phyloP scores from a whole-genome alignment of 192 early-diverging fungal genomes.

The Gonapodya sp. region DNA sequence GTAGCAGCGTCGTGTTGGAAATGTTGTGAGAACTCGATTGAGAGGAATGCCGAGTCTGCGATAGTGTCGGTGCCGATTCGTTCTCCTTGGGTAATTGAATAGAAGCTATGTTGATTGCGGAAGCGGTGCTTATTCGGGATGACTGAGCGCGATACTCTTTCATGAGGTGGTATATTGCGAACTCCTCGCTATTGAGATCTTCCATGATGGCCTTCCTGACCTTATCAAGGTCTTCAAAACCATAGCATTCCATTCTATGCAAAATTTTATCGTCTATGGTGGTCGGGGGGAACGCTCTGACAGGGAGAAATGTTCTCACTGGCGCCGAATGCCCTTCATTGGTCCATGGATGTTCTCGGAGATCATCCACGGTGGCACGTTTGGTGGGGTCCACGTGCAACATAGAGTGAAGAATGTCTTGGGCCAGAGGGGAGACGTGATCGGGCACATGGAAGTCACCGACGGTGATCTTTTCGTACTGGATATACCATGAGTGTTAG shows the following conservation, averaged over 20 bases:
- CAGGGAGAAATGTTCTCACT: not conserved
- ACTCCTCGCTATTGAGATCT: not conserved
- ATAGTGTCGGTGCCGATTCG: no score
- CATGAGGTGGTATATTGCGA: not conserved
- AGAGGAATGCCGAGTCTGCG: no score
- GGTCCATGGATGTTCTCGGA: constrained; percentile 42
- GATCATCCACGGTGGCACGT: constrained; percentile 42
- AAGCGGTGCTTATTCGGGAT: not conserved
- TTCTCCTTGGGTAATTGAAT: no score
- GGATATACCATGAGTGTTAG: not conserved
- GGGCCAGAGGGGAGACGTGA: constrained; percentile 26
- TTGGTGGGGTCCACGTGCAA: constrained; percentile 39
- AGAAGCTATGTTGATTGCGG: not conserved
- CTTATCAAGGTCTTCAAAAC: not conserved
- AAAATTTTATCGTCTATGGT: not conserved
- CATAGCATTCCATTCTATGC: not conserved
- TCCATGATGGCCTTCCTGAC: not conserved
- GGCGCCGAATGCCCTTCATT: not conserved
- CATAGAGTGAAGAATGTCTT: constrained; percentile 35
- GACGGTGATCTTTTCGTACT: constrained; percentile 46
- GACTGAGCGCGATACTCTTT: not conserved
- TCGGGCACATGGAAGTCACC: constrained; percentile 41
- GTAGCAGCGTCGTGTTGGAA: no score
- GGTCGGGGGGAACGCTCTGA: not conserved
- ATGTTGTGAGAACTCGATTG: no score